Evolutionary conservation across 2,329 filamentous ascomycete species (phyloP).

Genomic region (Neonectria faginata): DNA sequence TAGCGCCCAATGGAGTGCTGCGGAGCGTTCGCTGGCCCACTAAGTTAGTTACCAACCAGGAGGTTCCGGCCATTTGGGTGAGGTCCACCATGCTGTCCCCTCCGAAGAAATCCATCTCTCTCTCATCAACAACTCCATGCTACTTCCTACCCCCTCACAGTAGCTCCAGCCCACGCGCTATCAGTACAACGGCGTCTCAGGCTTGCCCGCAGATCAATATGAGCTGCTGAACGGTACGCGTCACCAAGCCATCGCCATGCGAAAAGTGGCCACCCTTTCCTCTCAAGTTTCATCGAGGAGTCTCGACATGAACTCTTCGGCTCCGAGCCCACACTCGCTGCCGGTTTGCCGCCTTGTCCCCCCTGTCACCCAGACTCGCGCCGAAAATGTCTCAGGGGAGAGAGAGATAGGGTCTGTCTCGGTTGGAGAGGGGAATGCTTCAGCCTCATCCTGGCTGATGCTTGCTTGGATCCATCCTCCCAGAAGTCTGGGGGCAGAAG

Average conservation of each 20-base stretch:
- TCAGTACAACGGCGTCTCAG: not conserved
- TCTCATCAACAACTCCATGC: not conserved
- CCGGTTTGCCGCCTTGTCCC: not conserved
- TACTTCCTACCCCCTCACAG: not conserved
- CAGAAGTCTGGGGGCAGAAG: not conserved
- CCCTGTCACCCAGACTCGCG: not conserved
- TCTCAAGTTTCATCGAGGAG: not conserved
- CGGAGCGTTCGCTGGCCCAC: not conserved
- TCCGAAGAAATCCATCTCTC: too few species aligned
- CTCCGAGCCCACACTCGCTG: slow-evolving; percentile 8
- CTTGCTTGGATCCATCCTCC: not conserved
- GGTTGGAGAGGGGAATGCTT: not conserved
- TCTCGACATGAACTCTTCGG: not conserved
- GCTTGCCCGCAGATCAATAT: not conserved
- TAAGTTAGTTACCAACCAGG: not conserved
- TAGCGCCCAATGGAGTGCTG: not conserved
- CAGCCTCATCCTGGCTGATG: not conserved
- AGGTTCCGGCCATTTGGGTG: slow-evolving; percentile 9
- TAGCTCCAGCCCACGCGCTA: not conserved
- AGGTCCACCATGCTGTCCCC: not conserved
- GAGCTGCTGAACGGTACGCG: not conserved
- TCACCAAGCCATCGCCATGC: not conserved
- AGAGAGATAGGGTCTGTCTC: not conserved
- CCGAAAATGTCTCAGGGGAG: slow-evolving; percentile 3
- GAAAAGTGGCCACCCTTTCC: not conserved